Evolutionary conservation across 108 stramenopile genomes (phyloP).

Genomic region (Nitzschia sp.): DNA sequence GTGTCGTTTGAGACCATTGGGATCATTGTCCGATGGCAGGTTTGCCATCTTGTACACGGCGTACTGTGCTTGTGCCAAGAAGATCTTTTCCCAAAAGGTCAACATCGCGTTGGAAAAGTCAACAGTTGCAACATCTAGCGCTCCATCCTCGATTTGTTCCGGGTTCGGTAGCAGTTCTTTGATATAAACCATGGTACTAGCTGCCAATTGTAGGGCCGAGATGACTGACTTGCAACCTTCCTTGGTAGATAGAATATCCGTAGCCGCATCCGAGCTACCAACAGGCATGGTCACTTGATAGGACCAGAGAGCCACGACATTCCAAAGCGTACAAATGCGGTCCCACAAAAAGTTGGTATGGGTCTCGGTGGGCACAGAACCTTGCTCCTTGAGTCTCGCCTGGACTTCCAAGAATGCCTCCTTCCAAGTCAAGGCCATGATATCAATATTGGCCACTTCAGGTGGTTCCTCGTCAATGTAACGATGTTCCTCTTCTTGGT

Average conservation of each 20-base stretch:
- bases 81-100: slow-evolving; percentile 42
- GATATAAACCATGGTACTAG: slow-evolving; percentile 28
- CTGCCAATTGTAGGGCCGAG: slow-evolving; percentile 32
- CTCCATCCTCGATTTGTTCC: not conserved
- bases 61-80: slow-evolving; percentile 45
- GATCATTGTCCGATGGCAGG: slow-evolving; percentile 1
- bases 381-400: not conserved
- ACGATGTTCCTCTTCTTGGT: not conserved
- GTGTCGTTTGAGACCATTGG: slow-evolving; percentile 23
- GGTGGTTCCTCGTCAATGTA: not conserved
- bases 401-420: slow-evolving; percentile 27
- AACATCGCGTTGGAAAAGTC: slow-evolving; percentile 45
- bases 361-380: slow-evolving; percentile 18
- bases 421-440: slow-evolving; percentile 38
- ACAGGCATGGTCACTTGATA: slow-evolving; percentile 7
- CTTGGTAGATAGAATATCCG: slow-evolving; percentile 23
- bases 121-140: slow-evolving; percentile 39
- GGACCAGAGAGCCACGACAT: slow-evolving; percentile 46
- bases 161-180: slow-evolving; percentile 25
- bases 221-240: slow-evolving; percentile 46
- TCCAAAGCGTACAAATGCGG: slow-evolving; percentile 42
- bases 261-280: not conserved
- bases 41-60: slow-evolving; percentile 46
- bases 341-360: slow-evolving; percentile 49
- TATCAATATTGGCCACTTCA: not conserved